Conservation (phyloP, 148 eudicot genomes). For the Rhododendron vialii region DNA sequence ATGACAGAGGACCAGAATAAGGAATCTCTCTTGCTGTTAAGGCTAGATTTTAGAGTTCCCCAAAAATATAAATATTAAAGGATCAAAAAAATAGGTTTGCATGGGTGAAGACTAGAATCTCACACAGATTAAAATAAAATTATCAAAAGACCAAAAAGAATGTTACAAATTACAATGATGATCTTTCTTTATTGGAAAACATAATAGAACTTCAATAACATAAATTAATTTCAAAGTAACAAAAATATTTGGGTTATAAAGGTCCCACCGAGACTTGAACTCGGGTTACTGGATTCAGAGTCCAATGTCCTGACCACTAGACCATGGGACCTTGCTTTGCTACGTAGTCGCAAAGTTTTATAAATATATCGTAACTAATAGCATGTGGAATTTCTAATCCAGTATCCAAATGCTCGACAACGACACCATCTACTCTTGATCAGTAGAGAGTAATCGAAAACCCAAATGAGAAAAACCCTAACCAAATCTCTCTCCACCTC, state of each 20-base stretch:
- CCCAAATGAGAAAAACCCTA: conserved; percentile 52
- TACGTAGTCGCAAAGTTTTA: fast-evolving
- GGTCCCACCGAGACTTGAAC: conserved; percentile 20
- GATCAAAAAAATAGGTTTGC: no score
- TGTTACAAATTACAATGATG: no score
- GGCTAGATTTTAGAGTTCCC: no score
- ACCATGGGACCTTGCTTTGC: conserved; percentile 5
- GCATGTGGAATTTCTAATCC: background rate
- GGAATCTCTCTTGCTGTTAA: no score
- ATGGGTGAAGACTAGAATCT: no score
- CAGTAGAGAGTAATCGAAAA: background rate
- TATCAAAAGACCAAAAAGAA: no score
- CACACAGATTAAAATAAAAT: no score
- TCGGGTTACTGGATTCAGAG: conserved; percentile 21
- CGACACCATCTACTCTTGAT: background rate
- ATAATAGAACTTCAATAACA: background rate
- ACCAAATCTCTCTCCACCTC: conserved; percentile 15
- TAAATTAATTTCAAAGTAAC: background rate
- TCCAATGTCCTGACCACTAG: conserved; percentile 19
- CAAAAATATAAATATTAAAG: no score
- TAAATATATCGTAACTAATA: background rate
- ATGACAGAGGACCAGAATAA: no score
- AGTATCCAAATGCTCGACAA: background rate
- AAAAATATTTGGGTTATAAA: background rate
- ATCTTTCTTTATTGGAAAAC: no score